phyloP scores from a whole-genome alignment of 176 grass and related monocot species.

The Miscanthus lutarioriparius region DNA sequence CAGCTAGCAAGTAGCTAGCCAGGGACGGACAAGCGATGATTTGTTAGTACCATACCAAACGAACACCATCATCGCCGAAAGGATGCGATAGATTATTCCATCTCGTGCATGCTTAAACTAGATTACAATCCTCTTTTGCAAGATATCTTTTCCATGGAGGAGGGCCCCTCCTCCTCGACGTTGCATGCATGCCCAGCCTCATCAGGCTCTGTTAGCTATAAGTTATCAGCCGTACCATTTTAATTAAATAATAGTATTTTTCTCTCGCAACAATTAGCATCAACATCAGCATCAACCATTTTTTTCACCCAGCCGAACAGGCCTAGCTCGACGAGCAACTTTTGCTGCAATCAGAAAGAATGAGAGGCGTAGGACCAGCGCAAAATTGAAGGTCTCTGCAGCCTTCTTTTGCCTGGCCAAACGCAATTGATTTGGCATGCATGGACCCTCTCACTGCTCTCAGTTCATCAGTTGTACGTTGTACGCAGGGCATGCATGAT shows the following conservation, averaged over 20 bases:
- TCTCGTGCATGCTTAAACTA: constrained; percentile 28
- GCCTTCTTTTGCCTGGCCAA: constrained; percentile 24
- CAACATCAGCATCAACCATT: too few relatives aligned
- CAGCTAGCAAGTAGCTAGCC: not conserved
- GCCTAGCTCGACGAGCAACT: constrained; percentile 30
- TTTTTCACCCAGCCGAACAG: too few relatives aligned
- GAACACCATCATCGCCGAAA: constrained; percentile 46
- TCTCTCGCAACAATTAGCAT: too few relatives aligned
- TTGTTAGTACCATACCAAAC: constrained; percentile 39
- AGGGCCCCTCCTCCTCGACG: constrained; percentile 23
- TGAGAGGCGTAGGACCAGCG: constrained; percentile 24
- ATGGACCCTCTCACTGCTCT: not conserved
- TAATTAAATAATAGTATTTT: too few relatives aligned
- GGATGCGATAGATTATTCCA: constrained; percentile 1
- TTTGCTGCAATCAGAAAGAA: constrained; percentile 27
- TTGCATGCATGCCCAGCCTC: not conserved
- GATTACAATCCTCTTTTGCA: constrained; percentile 31
- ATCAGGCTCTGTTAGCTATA: too few relatives aligned
- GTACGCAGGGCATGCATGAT: constrained; percentile 23
- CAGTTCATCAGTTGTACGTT: not conserved
- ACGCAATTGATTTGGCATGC: constrained; percentile 24
- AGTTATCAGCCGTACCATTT: too few relatives aligned
- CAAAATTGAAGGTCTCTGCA: constrained; percentile 14
- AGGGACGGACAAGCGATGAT: constrained; percentile 16
- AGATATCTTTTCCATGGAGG: constrained; percentile 10